These are phyloP conservation scores for Spathaspora passalidarum DNA, from an alignment of 805 yeast species.

Conservation along the genomic window DNA sequence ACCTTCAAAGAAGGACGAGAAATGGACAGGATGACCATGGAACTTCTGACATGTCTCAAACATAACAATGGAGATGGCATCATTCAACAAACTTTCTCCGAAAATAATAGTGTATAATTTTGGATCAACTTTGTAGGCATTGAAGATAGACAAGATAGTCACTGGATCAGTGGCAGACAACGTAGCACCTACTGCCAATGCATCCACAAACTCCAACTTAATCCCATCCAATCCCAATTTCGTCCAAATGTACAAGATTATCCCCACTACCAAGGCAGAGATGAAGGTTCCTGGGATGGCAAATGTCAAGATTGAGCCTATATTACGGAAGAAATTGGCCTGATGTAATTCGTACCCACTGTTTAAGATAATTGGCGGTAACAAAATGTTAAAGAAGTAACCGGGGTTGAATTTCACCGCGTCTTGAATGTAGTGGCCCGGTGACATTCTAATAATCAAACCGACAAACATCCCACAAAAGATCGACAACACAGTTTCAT, in stretches of 20 bases:
- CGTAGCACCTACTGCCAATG: conserved; percentile 96
- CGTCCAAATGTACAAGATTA: conserved; percentile 85
- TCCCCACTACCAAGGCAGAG: conserved; percentile 88
- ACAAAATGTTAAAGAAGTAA: conserved; percentile 86
- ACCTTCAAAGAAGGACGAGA: conserved; percentile 87
- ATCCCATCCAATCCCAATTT: conserved; percentile 87
- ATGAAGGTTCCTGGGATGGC: conserved; percentile 97
- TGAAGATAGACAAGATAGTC: conserved; percentile 91
- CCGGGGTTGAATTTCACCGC: conserved; percentile 93
- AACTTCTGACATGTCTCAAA: conserved; percentile 97
- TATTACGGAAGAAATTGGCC: conserved; percentile 88
- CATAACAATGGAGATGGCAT: conserved; percentile 98
- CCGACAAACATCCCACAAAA: conserved; percentile 98
- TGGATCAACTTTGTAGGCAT: conserved; percentile 97
- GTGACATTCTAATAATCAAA: conserved; percentile 79
- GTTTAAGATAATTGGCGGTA: conserved; percentile 95
- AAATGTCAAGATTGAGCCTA: conserved; percentile 85
- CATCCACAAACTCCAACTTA: conserved; percentile 90
- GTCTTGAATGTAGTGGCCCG: conserved; percentile 97
- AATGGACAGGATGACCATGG: conserved; percentile 74
- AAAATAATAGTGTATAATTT: conserved; percentile 94
- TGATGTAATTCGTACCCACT: conserved; percentile 97
- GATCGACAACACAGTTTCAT: conserved; percentile 93
- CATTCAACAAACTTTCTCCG: conserved; percentile 93
- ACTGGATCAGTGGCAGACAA: conserved; percentile 98